Evolutionary conservation across 2,329 filamentous ascomycete genomes (phyloP).

Genomic region (Neofusicoccum sp.): DNA sequence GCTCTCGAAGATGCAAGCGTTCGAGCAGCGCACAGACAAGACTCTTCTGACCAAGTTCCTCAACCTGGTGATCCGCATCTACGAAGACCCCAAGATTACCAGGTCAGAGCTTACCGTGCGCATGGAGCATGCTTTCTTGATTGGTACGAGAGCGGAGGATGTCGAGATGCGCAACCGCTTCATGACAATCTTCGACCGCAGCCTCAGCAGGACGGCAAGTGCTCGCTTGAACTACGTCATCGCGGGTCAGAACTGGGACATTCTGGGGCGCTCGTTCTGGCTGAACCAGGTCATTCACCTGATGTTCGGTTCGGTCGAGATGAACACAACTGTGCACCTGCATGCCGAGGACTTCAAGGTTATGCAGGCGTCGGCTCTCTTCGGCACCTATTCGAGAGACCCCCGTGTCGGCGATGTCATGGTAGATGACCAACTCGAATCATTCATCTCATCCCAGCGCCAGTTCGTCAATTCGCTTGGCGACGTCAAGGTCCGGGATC

Average conservation of each 20-base stretch:
- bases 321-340: slow-evolving; percentile 73
- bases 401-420: slow-evolving; percentile 62
- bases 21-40: slow-evolving; percentile 79
- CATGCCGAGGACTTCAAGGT: slow-evolving; percentile 81
- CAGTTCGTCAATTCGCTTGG: slow-evolving; percentile 81
- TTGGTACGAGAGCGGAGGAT: slow-evolving; percentile 88
- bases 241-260: slow-evolving; percentile 94
- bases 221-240: slow-evolving; percentile 87
- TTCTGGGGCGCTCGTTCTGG: slow-evolving; percentile 93
- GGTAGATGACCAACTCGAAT: slow-evolving; percentile 78
- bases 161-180: slow-evolving; percentile 97
- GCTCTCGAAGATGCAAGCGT: slow-evolving; percentile 97
- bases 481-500: slow-evolving; percentile 81
- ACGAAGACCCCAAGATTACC: slow-evolving; percentile 94
- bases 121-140: slow-evolving; percentile 96
- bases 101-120: slow-evolving; percentile 93
- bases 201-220: slow-evolving; percentile 86
- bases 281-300: slow-evolving; percentile 91
- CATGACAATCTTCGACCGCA: slow-evolving; percentile 93
- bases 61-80: slow-evolving; percentile 94
- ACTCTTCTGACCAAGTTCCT: slow-evolving; percentile 90
- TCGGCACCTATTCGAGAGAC: slow-evolving; percentile 72
- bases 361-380: slow-evolving; percentile 70
- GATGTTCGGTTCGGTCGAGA: slow-evolving; percentile 85
- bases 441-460: slow-evolving; percentile 72